A percentile compares a stretch with the other conserved stretches of the same genome.
These are phyloP conservation scores for Plicaturopsis crispa DNA, from an alignment of 768 basidiomycete species.

Conservation along the genomic window DNA sequence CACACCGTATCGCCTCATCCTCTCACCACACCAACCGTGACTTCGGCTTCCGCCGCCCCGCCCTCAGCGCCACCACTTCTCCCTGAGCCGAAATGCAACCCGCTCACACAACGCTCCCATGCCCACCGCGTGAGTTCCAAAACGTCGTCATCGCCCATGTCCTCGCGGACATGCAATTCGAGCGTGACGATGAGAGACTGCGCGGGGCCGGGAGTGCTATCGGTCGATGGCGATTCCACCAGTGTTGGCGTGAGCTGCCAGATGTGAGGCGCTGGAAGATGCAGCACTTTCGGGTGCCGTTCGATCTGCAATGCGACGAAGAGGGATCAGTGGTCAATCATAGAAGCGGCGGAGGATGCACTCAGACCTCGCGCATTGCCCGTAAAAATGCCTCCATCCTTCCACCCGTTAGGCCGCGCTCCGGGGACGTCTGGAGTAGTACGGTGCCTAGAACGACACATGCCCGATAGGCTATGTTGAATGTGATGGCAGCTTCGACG, in stretches of 20 bases:
- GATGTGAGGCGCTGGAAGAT: constrained; percentile 79
- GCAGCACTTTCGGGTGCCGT: constrained; percentile 74
- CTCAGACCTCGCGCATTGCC: constrained; percentile 71
- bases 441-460: constrained; percentile 79
- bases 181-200: constrained; percentile 67
- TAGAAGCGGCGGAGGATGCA: constrained; percentile 3
- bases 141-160: constrained; percentile 64
- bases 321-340: constrained; percentile 1
- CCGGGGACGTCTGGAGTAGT: constrained; percentile 84
- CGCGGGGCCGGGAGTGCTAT: constrained; percentile 15
- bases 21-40: constrained; percentile 68
- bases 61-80: constrained; percentile 20
- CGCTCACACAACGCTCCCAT: constrained; percentile 55
- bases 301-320: constrained; percentile 47
- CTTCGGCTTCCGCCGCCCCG: constrained; percentile 44
- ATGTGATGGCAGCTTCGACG: constrained; percentile 69
- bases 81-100: constrained; percentile 27
- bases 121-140: constrained; percentile 70
- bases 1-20: constrained; percentile 27
- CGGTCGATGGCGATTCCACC: constrained; percentile 11
- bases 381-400: constrained; percentile 80
- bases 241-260: constrained; percentile 70
- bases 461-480: constrained; percentile 78
- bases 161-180: constrained; percentile 65
- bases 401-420: constrained; percentile 44